phyloP scores from a whole-genome alignment of 2,329 filamentous ascomycete genomes.

The Colletotrichum aenigma region DNA sequence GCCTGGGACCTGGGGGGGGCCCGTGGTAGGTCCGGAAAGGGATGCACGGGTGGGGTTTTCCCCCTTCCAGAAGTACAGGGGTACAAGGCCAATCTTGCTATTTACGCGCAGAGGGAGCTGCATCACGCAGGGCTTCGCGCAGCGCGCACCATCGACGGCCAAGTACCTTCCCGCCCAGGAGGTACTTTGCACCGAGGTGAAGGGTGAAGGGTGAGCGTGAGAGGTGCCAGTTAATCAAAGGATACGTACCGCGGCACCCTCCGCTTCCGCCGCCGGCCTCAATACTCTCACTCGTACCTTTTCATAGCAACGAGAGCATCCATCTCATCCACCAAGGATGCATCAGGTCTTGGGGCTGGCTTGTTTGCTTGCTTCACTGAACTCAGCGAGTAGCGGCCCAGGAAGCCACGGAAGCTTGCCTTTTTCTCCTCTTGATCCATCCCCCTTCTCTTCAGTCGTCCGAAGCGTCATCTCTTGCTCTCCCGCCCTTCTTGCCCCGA shows the following conservation, averaged over 20 bases:
- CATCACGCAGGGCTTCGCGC: not conserved
- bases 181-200: not conserved
- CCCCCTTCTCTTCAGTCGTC: not conserved
- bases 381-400: not conserved
- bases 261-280: not conserved
- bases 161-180: not conserved
- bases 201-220: not conserved
- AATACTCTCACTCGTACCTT: not conserved
- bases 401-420: not conserved
- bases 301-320: not conserved
- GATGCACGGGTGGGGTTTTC: slow-evolving; percentile 10
- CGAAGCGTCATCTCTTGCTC: not conserved
- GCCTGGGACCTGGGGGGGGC: not conserved
- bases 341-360: not conserved
- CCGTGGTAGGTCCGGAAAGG: slow-evolving; percentile 10
- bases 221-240: not conserved
- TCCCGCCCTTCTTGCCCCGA: not conserved
- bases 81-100: not conserved
- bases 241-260: slow-evolving; percentile 12
- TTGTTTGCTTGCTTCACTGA: not conserved
- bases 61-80: slow-evolving; percentile 14
- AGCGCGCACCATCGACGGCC: not conserved
- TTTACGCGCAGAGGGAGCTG: not conserved
- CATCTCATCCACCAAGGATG: not conserved
- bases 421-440: not conserved